Evolutionary conservation across 176 grass and related monocot species (phyloP).

Genomic region (Hordeum vulgare): MorexV3_pseudomolecules_assembly NC_058519.1:620214641-620215140

Average conservation of each 20-base stretch:
- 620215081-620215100: neutral
- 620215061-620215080: neutral
- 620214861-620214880: neutral
- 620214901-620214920: neutral
- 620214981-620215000: neutral
- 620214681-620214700: neutral
- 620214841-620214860: neutral
- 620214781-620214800: neutral
- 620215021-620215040: neutral
- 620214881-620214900: fast-evolving
- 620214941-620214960: neutral
- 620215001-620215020: neutral
- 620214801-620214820: neutral
- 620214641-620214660: neutral
- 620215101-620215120: fast-evolving
- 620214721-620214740: neutral
- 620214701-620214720: neutral
- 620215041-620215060: neutral
- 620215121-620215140: neutral
- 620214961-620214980: neutral
- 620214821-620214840: neutral
- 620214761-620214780: neutral
- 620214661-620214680: neutral
- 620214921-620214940: neutral
- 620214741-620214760: neutral